A percentile compares a stretch with the other conserved stretches of the same genome.
These are phyloP conservation scores for Mercurialis annua DNA, from an alignment of 345 rosid genomes.

Conservation along the genomic window DNA sequence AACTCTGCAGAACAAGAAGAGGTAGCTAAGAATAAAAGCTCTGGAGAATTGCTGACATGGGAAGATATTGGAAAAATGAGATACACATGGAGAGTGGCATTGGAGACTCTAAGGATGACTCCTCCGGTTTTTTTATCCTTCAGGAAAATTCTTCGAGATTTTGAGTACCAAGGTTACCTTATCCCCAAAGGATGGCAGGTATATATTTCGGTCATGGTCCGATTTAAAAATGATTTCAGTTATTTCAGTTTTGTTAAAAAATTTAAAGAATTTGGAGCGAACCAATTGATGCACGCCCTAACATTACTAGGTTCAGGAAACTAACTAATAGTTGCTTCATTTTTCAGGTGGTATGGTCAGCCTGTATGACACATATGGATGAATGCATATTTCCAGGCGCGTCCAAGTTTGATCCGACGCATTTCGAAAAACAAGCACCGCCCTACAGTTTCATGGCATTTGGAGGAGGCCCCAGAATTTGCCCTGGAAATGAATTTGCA, in stretches of 20 bases:
- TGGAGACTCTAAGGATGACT: constrained; percentile 33
- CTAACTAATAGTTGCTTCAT: not conserved
- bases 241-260: too few species aligned
- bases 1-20: constrained; percentile 19
- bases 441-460: constrained; percentile 29
- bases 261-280: not conserved
- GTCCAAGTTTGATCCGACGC: constrained; percentile 26
- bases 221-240: too few species aligned
- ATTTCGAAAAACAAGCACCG: constrained; percentile 29
- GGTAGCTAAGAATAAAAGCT: constrained; percentile 14
- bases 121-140: constrained; percentile 26
- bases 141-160: constrained; percentile 23
- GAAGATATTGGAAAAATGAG: constrained; percentile 35
- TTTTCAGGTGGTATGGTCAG: constrained; percentile 26
- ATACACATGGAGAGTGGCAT: constrained; percentile 39
- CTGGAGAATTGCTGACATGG: constrained; percentile 33
- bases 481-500: constrained; percentile 38
- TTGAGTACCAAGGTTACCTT: constrained; percentile 28
- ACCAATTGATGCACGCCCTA: not conserved
- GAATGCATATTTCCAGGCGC: constrained; percentile 29
- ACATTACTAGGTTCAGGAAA: too few species aligned
- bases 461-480: constrained; percentile 26
- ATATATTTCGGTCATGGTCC: not conserved
- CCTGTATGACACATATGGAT: constrained; percentile 36
- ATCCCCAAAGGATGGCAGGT: constrained; percentile 44